Base-by-base conservation (phyloP, 441 rosid genomes). In the Pelargonium cotyledonis region DNA sequence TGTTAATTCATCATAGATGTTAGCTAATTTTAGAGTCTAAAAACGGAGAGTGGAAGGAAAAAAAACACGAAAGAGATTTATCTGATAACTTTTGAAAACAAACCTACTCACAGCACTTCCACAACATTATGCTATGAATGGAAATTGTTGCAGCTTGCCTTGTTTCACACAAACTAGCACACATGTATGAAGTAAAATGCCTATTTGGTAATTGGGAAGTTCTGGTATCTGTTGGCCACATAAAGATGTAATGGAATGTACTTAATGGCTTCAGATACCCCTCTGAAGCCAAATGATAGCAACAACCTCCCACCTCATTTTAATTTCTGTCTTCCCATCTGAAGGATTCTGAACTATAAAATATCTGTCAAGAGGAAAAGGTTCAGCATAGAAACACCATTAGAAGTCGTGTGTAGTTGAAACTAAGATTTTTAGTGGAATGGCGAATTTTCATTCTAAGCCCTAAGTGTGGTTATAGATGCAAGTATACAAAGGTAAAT, bases 11-110 rank as follows among this genome's bases (percentile, higher is more conserved):
- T 40, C 7, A 40, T 40, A 40, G 43, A 40, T 40, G 55, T 57
- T 18, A 57, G 9, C 63, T 57, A 57, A 19, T 18, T 57, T 57
- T 40, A 40, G 63, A 57, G 63, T 57, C 29, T 55, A 26, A n/a
- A 55, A 55, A 16, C 10, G 31, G 63, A 16, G 14, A 16, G 12
- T 57, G 63, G 8, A 57, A 57, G 31, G n/a, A 29, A 40, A 40
- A 40, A 40, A 40, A 40, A 57, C 2, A 57, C 19, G 63, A 26
- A 57, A 16, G 61, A 9, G 61, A 55, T 21, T 18, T 7, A 53
- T 55, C 21, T 57, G 9, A 19, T 19, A 57, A 57, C 63, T 12
- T 19, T 19, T 16, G 8, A 57, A 47, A 11, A n/a, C 16, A 49
- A 49, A 49, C 7, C 29, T 57, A 57, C 29, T 7, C 7, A 57